Conservation (phyloP, 345 rosid species). For the Lagerstroemia speciosa region DNA sequence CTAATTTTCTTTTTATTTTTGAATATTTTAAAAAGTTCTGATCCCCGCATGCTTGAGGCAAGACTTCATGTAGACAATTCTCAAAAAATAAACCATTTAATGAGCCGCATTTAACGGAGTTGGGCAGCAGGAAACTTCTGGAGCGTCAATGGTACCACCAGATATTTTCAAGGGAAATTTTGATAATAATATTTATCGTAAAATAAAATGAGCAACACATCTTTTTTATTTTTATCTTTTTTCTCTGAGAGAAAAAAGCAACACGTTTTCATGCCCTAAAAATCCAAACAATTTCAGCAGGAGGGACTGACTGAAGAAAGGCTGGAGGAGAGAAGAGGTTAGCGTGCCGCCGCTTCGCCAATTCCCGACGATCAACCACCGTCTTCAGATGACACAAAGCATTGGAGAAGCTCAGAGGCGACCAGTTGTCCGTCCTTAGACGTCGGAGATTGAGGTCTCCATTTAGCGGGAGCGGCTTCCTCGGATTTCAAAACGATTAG, state of each 20-base stretch:
- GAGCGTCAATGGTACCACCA: no score
- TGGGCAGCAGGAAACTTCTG: no score
- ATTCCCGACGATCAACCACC: neutral
- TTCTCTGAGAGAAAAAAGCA: neutral
- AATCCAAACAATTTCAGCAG: neutral
- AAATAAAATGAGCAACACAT: no score
- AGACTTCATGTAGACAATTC: no score
- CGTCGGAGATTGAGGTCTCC: neutral
- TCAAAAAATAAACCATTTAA: no score
- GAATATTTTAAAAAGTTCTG: no score
- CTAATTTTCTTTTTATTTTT: no score
- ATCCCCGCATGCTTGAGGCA: no score
- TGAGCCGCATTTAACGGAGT: no score
- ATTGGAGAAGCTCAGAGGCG: neutral
- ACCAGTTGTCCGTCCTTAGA: neutral
- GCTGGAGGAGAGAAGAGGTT: neutral
- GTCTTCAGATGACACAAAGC: neutral
- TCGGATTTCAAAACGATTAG: neutral
- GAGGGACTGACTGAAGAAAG: neutral
- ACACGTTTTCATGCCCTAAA: neutral
- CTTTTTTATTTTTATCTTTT: no score
- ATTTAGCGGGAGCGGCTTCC: neutral
- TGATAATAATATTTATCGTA: no score
- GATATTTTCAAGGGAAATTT: no score
- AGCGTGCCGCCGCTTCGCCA: neutral